Evolutionary conservation across 2,329 filamentous ascomycete species (phyloP).

Genomic region (Neopestalotiopsis rosae): DNA sequence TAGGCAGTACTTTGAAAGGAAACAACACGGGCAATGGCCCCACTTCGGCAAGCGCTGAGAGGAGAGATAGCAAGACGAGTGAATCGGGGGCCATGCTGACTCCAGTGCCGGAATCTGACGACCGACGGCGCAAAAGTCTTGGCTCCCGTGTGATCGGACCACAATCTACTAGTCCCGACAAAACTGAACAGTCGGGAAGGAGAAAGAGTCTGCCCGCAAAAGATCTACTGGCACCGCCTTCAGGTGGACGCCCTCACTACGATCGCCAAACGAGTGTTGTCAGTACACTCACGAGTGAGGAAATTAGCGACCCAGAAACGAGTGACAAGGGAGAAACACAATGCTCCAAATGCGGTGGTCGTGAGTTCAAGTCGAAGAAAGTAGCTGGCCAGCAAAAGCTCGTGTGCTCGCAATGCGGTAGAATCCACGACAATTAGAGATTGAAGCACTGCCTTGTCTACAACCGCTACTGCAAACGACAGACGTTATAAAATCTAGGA

Average conservation of each 20-base stretch:
- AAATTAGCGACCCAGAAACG: constrained; percentile 38
- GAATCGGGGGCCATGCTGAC: constrained; percentile 6
- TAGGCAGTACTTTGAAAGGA: constrained; percentile 25
- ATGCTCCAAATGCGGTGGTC: constrained; percentile 65
- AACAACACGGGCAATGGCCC: constrained; percentile 1
- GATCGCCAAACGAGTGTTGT: constrained; percentile 9
- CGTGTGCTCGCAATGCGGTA: constrained; percentile 64
- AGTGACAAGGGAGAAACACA: constrained; percentile 52
- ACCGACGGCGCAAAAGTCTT: constrained; percentile 27
- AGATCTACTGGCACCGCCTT: constrained; percentile 7
- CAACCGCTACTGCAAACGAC: too few relatives aligned
- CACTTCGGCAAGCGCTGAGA: constrained; percentile 11
- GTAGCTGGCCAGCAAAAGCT: constrained; percentile 59
- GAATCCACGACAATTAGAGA: constrained; percentile 35
- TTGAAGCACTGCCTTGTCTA: too few relatives aligned
- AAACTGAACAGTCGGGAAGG: constrained; percentile 23
- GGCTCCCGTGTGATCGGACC: constrained; percentile 16
- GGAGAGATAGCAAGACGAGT: constrained; percentile 7
- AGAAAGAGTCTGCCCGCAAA: constrained; percentile 27
- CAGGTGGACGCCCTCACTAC: constrained; percentile 3
- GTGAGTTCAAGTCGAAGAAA: constrained; percentile 67
- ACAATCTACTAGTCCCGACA: neutral
- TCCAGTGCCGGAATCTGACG: constrained; percentile 20
- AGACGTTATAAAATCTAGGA: too few relatives aligned
- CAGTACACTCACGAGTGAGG: constrained; percentile 12